Conservation (phyloP, 208 protist genomes). For the Vickermania ingenoplastis region DNA sequence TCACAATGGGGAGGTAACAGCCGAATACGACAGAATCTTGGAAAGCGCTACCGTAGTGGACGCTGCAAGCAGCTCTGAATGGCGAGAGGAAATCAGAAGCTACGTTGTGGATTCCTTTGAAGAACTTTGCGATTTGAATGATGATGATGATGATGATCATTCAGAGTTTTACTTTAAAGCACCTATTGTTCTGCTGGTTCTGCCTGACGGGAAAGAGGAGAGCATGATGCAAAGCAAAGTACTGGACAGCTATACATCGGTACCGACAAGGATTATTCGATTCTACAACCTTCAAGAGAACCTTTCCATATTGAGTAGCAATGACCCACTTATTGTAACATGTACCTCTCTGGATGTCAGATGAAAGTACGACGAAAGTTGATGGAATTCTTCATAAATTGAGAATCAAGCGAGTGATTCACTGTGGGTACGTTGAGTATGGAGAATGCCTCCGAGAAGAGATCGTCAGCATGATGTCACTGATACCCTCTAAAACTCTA, state of each 20-base stretch:
- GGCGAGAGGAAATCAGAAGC: conserved; percentile 9
- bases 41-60: neutral
- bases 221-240: conserved; percentile 5
- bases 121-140: conserved; percentile 10
- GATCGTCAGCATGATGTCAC: conserved; percentile 8
- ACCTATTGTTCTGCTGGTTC: conserved; percentile 10
- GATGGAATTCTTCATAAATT: conserved; percentile 15
- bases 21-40: neutral
- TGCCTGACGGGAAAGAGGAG: conserved; percentile 3
- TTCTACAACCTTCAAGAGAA: conserved; percentile 1
- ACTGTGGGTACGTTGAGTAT: conserved; percentile 36
- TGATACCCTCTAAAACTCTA: neutral
- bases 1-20: neutral
- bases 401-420: conserved; percentile 23
- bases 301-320: conserved; percentile 2
- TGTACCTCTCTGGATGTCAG: conserved; percentile 34
- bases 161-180: neutral
- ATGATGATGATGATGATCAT: neutral
- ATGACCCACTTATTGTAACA: conserved; percentile 32
- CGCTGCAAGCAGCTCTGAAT: conserved; percentile 2
- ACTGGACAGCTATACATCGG: conserved; percentile 17
- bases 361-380: conserved; percentile 12
- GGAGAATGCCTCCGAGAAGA: conserved; percentile 28
- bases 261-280: conserved; percentile 4
- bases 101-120: conserved; percentile 9